phyloP scores from a whole-genome alignment of 2,329 filamentous ascomycete genomes.

The Diplodia corticola region DNA sequence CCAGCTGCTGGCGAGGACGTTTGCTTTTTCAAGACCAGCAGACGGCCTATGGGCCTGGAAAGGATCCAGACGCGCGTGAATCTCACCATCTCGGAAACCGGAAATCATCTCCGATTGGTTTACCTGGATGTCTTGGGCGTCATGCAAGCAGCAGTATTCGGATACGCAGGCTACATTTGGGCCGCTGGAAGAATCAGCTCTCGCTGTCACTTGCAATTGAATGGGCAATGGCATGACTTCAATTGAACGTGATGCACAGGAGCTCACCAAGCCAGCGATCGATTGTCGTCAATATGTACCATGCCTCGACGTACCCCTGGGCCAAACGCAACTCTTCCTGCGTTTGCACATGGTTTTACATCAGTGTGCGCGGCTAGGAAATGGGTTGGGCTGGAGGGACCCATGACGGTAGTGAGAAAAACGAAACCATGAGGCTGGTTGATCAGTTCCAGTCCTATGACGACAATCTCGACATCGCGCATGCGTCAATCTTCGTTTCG shows the following conservation, averaged over 20 bases:
- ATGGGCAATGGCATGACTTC: neutral
- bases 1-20: neutral
- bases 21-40: neutral
- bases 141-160: conserved; percentile 1
- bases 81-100: neutral
- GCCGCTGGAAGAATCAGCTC: neutral
- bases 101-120: conserved; percentile 9
- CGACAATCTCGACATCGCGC: neutral
- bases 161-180: neutral
- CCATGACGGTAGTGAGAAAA: neutral
- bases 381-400: neutral
- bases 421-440: conserved; percentile 2
- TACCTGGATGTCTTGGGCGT: neutral
- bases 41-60: neutral
- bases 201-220: neutral
- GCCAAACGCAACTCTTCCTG: neutral
- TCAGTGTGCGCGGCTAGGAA: neutral
- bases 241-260: too few species aligned
- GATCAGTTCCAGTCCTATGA: conserved; percentile 6
- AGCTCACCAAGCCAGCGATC: neutral
- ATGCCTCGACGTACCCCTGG: neutral
- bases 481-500: neutral
- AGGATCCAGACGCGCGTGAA: neutral
- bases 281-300: neutral
- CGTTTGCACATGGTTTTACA: neutral